A percentile compares a stretch with the other conserved stretches of the same genome.
Evolutionary conservation across 192 early-diverging fungal genomes (phyloP).

Genomic region (Rhizophagus clarus): DNA sequence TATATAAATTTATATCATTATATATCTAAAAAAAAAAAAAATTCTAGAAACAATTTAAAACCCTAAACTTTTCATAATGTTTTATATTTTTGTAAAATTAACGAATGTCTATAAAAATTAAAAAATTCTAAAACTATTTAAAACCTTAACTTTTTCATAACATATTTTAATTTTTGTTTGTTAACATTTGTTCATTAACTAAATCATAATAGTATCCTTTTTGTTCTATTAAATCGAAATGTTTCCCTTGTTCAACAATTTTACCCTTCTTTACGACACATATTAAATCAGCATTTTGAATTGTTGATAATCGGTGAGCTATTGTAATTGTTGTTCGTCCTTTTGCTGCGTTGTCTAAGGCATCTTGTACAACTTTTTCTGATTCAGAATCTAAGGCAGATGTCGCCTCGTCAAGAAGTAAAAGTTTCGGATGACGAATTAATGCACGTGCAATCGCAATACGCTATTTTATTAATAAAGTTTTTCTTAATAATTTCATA

Average conservation of each 20-base stretch:
- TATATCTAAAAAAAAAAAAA: too few relatives aligned
- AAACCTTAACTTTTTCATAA: too few relatives aligned
- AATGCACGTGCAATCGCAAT: conserved; percentile 90
- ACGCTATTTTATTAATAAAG: background rate
- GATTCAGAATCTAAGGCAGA: conserved; percentile 71
- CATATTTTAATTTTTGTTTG: background rate
- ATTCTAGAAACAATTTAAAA: too few relatives aligned
- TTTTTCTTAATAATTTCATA: too few relatives aligned
- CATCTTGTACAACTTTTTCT: conserved; percentile 71
- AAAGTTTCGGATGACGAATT: conserved; percentile 81
- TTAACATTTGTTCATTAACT: background rate
- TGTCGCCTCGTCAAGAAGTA: conserved; percentile 86
- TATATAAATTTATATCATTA: too few relatives aligned
- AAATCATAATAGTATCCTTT: conserved; percentile 57
- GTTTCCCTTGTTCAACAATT: conserved; percentile 76
- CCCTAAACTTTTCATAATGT: too few relatives aligned
- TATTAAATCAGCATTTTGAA: conserved; percentile 76
- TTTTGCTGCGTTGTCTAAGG: conserved; percentile 67
- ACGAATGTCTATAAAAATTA: too few relatives aligned
- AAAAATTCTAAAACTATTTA: too few relatives aligned
- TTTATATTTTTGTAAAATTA: too few relatives aligned
- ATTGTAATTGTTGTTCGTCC: conserved; percentile 76
- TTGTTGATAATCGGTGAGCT: conserved; percentile 74
- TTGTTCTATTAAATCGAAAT: conserved; percentile 70
- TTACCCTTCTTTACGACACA: conserved; percentile 77